Evolutionary conservation across 73 alveolate genomes (phyloP), one percentile per base, ranked within the genome.

Genomic region (Symbiodinium natans): DNA sequence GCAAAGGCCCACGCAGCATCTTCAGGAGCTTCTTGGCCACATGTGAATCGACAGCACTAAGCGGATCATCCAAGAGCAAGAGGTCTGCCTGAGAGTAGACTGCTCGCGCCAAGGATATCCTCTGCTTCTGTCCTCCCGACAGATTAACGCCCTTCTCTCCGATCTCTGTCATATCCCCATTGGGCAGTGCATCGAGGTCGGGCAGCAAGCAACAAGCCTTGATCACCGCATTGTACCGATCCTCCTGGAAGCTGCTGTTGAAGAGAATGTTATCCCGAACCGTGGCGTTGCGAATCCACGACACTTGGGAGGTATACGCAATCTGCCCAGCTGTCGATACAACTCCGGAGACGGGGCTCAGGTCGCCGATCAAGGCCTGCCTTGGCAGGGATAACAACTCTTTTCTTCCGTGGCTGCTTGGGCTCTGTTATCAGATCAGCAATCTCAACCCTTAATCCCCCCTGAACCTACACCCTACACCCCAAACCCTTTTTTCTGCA

Each of bases 111-210:
- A 99, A 93, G 34, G 99, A 86, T 21, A 99, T 99, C 54, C 99
- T 92, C 17, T 99, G 99, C 95, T 99, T 99, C 86, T 99, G 99
- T 2, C 99, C 99, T 74, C 99, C 99, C 10, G 99, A 93, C 54
- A 99, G 68, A 93, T 99, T 99, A 43, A 99, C 99, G 42, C 99
- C 99, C 95, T 99, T 99, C 83, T 99, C 99, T 19, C 99, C 99
- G 43, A 99, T 99, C 97, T 99, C 99, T 8, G 99, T 99, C 52
- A 31, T 40, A 46, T 99, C 99, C 59, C 99, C 99, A 31, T 98
- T 99, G 59, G 99, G 99, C 54, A 99, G 90, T 17, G 99, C 43
- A 38, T 95, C 99, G 29, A 99, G 68, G 82, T 99, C 99, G 9
- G 92, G 86, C 43, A 31, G 41, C 17, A 99, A 88, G 63, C 99